These are phyloP conservation scores for Panellus pusillus DNA, from an alignment of 768 basidiomycete species.

Conservation along the genomic window DNA sequence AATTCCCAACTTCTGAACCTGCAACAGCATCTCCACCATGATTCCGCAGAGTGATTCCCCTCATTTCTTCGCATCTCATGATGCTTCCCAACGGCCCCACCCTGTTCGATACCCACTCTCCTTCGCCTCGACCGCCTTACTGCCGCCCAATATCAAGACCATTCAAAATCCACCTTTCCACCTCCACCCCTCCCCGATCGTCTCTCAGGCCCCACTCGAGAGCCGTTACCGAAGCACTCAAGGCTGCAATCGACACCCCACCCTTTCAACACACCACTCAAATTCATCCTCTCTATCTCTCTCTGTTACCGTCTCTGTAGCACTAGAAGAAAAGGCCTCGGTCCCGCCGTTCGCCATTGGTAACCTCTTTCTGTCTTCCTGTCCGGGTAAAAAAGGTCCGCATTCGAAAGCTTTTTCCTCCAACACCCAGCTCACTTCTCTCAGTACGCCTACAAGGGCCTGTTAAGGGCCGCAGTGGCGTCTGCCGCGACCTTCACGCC, in stretches of 20 bases:
- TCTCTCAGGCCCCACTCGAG: slow-evolving; percentile 23
- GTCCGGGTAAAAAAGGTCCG: slow-evolving; percentile 91
- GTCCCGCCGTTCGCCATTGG: slow-evolving; percentile 49
- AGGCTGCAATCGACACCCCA: slow-evolving; percentile 37
- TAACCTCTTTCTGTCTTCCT: slow-evolving; percentile 88
- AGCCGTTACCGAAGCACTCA: slow-evolving; percentile 34
- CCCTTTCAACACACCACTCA: slow-evolving; percentile 10
- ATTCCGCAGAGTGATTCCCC: slow-evolving; percentile 58
- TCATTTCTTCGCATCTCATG: slow-evolving; percentile 49
- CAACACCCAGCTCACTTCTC: background rate
- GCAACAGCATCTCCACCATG: slow-evolving; percentile 58
- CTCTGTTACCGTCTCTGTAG: slow-evolving; percentile 13
- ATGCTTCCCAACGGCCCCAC: slow-evolving; percentile 37
- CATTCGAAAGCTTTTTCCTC: background rate
- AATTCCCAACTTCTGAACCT: background rate
- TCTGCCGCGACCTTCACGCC: slow-evolving; percentile 77
- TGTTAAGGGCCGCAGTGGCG: slow-evolving; percentile 73
- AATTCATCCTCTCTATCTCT: slow-evolving; percentile 9
- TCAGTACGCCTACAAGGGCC: slow-evolving; percentile 74
- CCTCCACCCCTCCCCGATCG: slow-evolving; percentile 23
- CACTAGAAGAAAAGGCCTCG: slow-evolving; percentile 14
- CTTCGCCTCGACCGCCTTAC: slow-evolving; percentile 47
- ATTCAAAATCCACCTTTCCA: slow-evolving; percentile 20
- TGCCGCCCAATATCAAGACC: slow-evolving; percentile 12
- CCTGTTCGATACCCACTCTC: slow-evolving; percentile 45